phyloP scores from a whole-genome alignment of 1,284 basidiomycete genomes.

The Phellopilus nigrolimitatus region DNA sequence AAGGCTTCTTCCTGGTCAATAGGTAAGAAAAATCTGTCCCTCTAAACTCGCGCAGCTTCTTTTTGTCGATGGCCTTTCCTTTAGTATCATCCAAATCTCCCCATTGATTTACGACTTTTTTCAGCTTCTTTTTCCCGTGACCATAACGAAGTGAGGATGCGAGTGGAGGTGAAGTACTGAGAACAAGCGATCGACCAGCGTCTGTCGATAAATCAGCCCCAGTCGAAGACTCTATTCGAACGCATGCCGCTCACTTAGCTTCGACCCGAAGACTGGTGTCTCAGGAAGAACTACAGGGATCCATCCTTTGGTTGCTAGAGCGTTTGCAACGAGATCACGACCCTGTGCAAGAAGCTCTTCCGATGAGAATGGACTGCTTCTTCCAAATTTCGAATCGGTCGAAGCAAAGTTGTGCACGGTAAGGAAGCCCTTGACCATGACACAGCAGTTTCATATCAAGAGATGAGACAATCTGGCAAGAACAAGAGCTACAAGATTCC shows the following conservation, averaged over 20 bases:
- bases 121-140: background rate
- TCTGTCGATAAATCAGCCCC: background rate
- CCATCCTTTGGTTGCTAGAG: conserved; percentile 3
- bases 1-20: background rate
- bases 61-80: conserved; percentile 32
- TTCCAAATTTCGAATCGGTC: background rate
- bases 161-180: background rate
- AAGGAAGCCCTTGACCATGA: conserved; percentile 7
- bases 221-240: background rate
- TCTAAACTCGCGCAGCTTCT: conserved; percentile 40
- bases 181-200: background rate
- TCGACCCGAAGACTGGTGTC: background rate
- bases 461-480: too few relatives aligned
- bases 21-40: conserved; percentile 28
- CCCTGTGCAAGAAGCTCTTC: conserved; percentile 13
- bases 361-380: background rate
- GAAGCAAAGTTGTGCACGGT: conserved; percentile 9
- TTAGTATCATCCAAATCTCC: conserved; percentile 28
- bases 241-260: background rate
- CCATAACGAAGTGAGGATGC: background rate
- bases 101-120: conserved; percentile 33
- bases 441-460: conserved; percentile 8
- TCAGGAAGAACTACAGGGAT: background rate
- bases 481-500: too few relatives aligned
- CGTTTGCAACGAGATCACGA: conserved; percentile 1